Conservation (phyloP, 1,284 basidiomycete genomes). For the Hymenochaete sp. region DNA sequence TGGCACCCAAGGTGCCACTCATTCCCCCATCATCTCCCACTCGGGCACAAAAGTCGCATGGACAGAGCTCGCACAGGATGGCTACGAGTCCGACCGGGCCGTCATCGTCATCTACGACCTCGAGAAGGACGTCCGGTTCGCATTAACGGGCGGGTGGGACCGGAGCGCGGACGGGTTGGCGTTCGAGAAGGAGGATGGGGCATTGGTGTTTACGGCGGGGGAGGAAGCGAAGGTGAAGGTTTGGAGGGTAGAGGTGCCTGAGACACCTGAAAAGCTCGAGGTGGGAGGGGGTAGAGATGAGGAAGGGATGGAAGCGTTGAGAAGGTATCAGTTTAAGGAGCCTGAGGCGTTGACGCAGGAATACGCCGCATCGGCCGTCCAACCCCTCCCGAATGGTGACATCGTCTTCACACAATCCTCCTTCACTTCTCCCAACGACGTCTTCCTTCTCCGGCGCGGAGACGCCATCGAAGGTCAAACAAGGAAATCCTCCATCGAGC, state of each 20-base stretch:
- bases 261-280: conserved; percentile 50
- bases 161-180: conserved; percentile 57
- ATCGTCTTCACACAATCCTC: conserved; percentile 63
- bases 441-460: conserved; percentile 36
- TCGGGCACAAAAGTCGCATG: conserved; percentile 72
- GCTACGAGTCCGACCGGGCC: conserved; percentile 77
- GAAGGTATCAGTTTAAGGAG: conserved; percentile 41
- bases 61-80: conserved; percentile 80
- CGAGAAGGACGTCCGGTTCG: conserved; percentile 53
- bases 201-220: conserved; percentile 68
- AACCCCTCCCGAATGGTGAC: conserved; percentile 48
- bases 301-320: too few relatives aligned
- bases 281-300: too few relatives aligned
- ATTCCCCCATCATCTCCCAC: conserved; percentile 56
- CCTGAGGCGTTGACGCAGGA: conserved; percentile 53
- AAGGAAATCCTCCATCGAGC: conserved; percentile 31
- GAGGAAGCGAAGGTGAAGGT: conserved; percentile 69
- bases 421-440: conserved; percentile 63
- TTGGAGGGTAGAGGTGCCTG: conserved; percentile 58
- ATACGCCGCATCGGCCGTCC: conserved; percentile 51
- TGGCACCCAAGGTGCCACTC: conserved; percentile 76
- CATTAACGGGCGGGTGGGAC: conserved; percentile 76
- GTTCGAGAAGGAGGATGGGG: conserved; percentile 67
- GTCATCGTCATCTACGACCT: conserved; percentile 77
- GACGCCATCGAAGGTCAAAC: neutral